A percentile compares a stretch with the other conserved stretches of the same genome.
Conservation (phyloP, 2,329 filamentous ascomycete genomes). For the Fusarium algeriense region DNA sequence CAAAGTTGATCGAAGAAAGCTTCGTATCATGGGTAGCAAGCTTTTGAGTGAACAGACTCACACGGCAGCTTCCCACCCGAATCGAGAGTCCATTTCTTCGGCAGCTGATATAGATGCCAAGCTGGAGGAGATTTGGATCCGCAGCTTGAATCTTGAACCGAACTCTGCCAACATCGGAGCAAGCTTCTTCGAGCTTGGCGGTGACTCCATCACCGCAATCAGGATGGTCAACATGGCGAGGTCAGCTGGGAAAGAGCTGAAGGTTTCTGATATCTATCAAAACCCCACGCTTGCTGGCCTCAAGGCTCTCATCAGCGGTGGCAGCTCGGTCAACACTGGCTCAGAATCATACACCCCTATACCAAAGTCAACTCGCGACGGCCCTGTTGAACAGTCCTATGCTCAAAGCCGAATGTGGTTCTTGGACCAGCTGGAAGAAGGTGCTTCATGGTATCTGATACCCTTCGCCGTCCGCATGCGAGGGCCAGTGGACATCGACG, state of each 20-base stretch:
- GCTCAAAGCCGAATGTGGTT: conserved; percentile 16
- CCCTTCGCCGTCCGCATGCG: conserved; percentile 9
- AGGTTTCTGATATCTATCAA: conserved; percentile 8
- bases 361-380: not conserved
- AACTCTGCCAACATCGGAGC: not conserved
- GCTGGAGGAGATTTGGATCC: not conserved
- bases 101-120: not conserved
- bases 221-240: conserved; percentile 12
- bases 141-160: not conserved
- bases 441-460: conserved; percentile 16
- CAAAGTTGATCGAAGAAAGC: not conserved
- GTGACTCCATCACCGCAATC: conserved; percentile 12
- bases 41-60: not conserved
- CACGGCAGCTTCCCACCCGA: not conserved
- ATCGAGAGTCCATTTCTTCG: not conserved
- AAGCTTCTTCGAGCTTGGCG: conserved; percentile 15
- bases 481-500: not conserved
- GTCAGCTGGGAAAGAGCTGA: not conserved
- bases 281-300: conserved; percentile 8
- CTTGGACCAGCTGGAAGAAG: conserved; percentile 12
- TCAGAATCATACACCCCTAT: not conserved
- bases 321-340: not conserved
- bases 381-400: conserved; percentile 14
- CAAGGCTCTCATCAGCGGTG: not conserved
- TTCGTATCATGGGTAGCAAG: not conserved